Evolutionary conservation across 352 stramenopile genomes (phyloP).

Genomic region (Phytophthora macrochlamydospora): DNA sequence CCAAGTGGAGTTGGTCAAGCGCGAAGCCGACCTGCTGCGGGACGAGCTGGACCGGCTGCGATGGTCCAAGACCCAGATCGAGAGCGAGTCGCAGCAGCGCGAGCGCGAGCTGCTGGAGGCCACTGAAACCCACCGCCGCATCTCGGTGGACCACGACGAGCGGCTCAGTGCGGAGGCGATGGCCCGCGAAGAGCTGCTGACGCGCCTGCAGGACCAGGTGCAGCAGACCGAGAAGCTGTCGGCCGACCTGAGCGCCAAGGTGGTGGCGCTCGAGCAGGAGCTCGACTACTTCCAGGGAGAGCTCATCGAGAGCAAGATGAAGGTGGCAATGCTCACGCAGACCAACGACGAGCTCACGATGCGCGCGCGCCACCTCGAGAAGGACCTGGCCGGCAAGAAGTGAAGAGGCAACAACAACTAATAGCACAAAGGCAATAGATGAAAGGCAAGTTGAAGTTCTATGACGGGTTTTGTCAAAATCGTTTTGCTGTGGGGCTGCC

Average conservation of each 20-base stretch:
- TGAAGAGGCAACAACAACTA: slow-evolving; percentile 8
- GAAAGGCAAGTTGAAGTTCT: no score
- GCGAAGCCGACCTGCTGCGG: slow-evolving; percentile 50
- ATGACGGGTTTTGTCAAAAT: no score
- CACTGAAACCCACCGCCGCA: slow-evolving; percentile 47
- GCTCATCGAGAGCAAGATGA: slow-evolving; percentile 86
- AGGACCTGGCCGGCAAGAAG: slow-evolving; percentile 35
- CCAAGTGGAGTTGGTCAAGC: slow-evolving; percentile 54
- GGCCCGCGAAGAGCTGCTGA: slow-evolving; percentile 57
- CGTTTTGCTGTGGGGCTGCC: no score
- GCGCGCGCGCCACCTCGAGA: slow-evolving; percentile 71
- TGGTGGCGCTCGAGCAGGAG: slow-evolving; percentile 66
- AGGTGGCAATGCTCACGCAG: slow-evolving; percentile 74
- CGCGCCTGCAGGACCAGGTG: slow-evolving; percentile 43
- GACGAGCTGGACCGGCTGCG: slow-evolving; percentile 57
- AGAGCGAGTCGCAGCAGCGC: slow-evolving; percentile 55
- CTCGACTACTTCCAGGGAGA: slow-evolving; percentile 86
- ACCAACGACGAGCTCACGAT: slow-evolving; percentile 72
- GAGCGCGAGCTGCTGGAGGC: slow-evolving; percentile 47
- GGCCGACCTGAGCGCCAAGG: slow-evolving; percentile 40
- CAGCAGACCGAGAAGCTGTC: slow-evolving; percentile 38
- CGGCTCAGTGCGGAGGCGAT: slow-evolving; percentile 48
- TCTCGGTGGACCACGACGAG: slow-evolving; percentile 49
- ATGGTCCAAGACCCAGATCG: slow-evolving; percentile 50
- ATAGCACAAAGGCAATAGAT: not conserved